Evolutionary conservation across 2,329 filamentous ascomycete genomes (phyloP).

Genomic region (Fusarium oligoseptatum): DNA sequence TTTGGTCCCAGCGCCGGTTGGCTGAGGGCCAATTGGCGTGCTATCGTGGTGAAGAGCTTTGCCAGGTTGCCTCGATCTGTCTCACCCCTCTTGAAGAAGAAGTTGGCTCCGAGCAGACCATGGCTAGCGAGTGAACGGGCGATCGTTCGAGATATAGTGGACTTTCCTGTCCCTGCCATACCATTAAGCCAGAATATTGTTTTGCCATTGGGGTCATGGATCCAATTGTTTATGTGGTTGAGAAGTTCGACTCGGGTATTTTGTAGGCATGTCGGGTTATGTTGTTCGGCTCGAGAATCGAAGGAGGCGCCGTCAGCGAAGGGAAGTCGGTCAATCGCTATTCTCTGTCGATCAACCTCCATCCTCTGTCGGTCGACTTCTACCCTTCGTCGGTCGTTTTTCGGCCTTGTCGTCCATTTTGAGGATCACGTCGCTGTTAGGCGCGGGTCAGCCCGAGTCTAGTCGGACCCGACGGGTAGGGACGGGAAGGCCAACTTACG

Average conservation of each 20-base stretch:
- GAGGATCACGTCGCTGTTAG: background rate
- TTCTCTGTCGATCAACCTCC: background rate
- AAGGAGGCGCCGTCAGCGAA: conserved; percentile 47
- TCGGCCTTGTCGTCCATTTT: background rate
- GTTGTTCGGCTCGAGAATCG: conserved; percentile 52
- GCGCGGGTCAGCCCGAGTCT: background rate
- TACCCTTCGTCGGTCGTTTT: background rate
- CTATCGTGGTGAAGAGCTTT: background rate
- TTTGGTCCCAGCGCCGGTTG: background rate
- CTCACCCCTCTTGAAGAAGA: background rate
- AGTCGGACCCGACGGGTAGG: background rate
- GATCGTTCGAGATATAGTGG: background rate
- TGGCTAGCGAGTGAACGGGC: background rate
- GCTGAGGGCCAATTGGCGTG: background rate
- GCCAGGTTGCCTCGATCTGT: background rate
- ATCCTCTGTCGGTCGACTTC: background rate
- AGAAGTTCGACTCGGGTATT: conserved; percentile 52
- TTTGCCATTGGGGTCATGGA: background rate
- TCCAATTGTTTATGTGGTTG: conserved; percentile 16
- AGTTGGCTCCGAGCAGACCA: background rate
- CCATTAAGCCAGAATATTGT: conserved; percentile 13
- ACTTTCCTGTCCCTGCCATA: conserved; percentile 12
- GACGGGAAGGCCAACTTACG: background rate
- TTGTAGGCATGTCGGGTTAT: conserved; percentile 49
- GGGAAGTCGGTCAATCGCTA: conserved; percentile 15